A percentile compares a stretch with the other conserved stretches of the same genome.
Evolutionary conservation across 2,329 filamentous ascomycete genomes (phyloP).

Genomic region (Coniochaeta sp.): DNA sequence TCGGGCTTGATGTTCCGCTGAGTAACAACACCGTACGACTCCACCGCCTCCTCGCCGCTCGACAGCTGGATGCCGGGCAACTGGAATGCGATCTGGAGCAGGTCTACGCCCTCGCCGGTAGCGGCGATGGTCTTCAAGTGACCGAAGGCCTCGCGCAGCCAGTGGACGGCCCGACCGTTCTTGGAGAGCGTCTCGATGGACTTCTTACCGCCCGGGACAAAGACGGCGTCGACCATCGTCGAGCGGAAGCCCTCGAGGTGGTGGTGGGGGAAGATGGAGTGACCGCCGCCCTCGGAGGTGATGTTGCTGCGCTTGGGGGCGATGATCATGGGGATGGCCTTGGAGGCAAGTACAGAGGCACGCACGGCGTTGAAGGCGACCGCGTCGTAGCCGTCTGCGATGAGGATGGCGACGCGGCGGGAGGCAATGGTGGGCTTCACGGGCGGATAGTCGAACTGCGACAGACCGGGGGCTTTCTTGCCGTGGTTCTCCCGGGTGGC

Average conservation of each 20-base stretch:
- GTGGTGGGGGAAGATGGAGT: constrained; percentile 59
- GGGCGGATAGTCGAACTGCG: constrained; percentile 62
- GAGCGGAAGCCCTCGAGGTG: constrained; percentile 74
- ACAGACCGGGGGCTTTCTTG: constrained; percentile 58
- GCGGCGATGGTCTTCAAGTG: constrained; percentile 75
- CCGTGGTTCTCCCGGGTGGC: constrained; percentile 54
- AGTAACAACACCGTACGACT: constrained; percentile 63
- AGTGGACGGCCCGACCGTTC: constrained; percentile 68
- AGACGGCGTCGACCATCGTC: constrained; percentile 74
- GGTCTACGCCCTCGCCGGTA: constrained; percentile 61
- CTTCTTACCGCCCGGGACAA: constrained; percentile 65
- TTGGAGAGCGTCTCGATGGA: constrained; percentile 56
- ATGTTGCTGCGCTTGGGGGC: constrained; percentile 60
- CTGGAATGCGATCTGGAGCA: constrained; percentile 46
- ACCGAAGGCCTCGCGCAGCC: constrained; percentile 73
- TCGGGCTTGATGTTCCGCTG: constrained; percentile 24
- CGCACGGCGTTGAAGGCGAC: constrained; percentile 59
- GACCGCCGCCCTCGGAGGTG: constrained; percentile 42
- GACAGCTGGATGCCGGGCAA: constrained; percentile 35
- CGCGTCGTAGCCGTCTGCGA: constrained; percentile 71
- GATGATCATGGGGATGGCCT: constrained; percentile 67
- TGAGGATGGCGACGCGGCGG: constrained; percentile 66
- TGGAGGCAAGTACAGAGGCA: constrained; percentile 51
- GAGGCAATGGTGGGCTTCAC: constrained; percentile 59
- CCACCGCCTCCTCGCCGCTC: constrained; percentile 41